Evolutionary conservation across 176 grass and related monocot species (phyloP).

Genomic region (Guadua angustifolia): DNA sequence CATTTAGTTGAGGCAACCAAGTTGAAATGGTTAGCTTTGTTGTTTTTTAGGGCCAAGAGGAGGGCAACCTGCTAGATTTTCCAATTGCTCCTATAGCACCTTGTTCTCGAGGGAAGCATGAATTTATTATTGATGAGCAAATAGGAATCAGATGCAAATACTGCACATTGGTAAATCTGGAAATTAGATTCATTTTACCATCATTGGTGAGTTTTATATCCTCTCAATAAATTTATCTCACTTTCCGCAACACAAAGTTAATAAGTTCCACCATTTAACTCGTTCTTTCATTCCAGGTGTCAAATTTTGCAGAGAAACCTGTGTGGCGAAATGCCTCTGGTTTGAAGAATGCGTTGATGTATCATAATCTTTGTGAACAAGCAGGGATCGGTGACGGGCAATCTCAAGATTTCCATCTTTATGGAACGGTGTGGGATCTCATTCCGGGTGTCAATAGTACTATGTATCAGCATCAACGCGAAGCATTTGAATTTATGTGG

Average conservation of each 20-base stretch:
- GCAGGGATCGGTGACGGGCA: slow-evolving; percentile 34
- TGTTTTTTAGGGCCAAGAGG: slow-evolving; percentile 54
- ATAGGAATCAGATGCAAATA: slow-evolving; percentile 73
- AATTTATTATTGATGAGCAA: slow-evolving; percentile 66
- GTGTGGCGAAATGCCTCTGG: slow-evolving; percentile 44
- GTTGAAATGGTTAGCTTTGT: slow-evolving; percentile 31
- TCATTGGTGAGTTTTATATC: slow-evolving; percentile 56
- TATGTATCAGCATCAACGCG: slow-evolving; percentile 76
- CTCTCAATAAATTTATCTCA: background rate
- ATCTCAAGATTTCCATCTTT: slow-evolving; percentile 47
- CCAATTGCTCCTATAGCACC: slow-evolving; percentile 35
- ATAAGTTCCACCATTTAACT: slow-evolving; percentile 31
- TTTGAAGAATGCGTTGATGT: slow-evolving; percentile 49
- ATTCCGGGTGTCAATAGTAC: slow-evolving; percentile 68
- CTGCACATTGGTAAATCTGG: slow-evolving; percentile 64
- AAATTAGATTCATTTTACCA: slow-evolving; percentile 65
- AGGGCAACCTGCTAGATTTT: slow-evolving; percentile 39
- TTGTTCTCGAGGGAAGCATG: slow-evolving; percentile 65
- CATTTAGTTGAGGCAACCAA: slow-evolving; percentile 16
- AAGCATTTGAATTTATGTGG: slow-evolving; percentile 99
- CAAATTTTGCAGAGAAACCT: slow-evolving; percentile 53
- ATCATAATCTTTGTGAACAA: slow-evolving; percentile 60
- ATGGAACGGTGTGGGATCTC: slow-evolving; percentile 84
- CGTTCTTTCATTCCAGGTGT: slow-evolving; percentile 45
- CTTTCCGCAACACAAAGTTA: background rate